Conservation (phyloP, 139 green algal genomes). For the Axilococcus clingmanii region DNA sequence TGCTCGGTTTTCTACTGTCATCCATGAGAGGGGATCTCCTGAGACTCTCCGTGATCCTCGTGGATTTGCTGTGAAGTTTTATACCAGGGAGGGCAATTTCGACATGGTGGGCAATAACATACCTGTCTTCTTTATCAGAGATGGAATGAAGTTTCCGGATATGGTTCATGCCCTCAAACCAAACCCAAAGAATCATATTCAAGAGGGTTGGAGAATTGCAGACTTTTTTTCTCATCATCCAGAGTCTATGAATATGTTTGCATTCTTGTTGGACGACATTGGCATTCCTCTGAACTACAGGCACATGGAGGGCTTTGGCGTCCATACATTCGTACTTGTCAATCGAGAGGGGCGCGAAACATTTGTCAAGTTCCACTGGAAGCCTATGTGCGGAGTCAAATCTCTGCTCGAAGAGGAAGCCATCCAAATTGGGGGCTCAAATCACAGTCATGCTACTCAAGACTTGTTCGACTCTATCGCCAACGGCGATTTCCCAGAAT, state of each 20-base stretch:
- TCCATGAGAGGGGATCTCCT: constrained; percentile 72
- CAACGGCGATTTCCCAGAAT: constrained; percentile 85
- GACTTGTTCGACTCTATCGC: constrained; percentile 91
- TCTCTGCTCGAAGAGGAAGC: constrained; percentile 86
- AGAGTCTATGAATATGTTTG: constrained; percentile 91
- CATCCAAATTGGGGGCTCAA: constrained; percentile 73
- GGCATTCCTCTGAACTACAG: constrained; percentile 90
- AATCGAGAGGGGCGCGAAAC: constrained; percentile 67
- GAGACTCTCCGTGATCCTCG: constrained; percentile 89
- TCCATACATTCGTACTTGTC: constrained; percentile 92
- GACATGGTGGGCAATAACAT: constrained; percentile 91
- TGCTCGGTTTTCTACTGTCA: constrained; percentile 86
- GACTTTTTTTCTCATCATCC: constrained; percentile 95
- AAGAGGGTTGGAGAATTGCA: constrained; percentile 91
- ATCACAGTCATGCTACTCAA: constrained; percentile 93
- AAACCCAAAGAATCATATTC: constrained; percentile 92
- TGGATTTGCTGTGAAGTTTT: constrained; percentile 97
- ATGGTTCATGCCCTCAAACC: constrained; percentile 96
- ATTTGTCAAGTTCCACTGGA: constrained; percentile 97
- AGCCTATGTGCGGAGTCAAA: constrained; percentile 73
- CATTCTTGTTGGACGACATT: constrained; percentile 83
- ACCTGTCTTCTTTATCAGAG: constrained; percentile 76
- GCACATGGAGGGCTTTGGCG: constrained; percentile 89
- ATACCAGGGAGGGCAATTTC: constrained; percentile 91
- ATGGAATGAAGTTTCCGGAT: constrained; percentile 96